Percentiles rank a stretch among this genome's conserved stretches.
Conservation (phyloP, 495 filamentous ascomycete genomes). For the Aspergillus nidulans region DNA sequence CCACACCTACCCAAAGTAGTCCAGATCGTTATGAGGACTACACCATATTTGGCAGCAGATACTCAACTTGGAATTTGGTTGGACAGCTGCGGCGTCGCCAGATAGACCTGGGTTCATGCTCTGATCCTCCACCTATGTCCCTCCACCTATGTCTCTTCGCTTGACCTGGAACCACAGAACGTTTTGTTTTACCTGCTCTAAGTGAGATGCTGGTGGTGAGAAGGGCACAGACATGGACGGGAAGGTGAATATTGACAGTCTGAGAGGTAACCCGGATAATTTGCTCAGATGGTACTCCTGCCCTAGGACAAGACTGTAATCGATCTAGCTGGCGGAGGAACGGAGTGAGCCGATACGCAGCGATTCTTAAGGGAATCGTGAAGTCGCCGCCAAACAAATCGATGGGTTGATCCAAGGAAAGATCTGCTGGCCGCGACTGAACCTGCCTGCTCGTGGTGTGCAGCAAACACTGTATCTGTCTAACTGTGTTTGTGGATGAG, state of each 20-base stretch:
- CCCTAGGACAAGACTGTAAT: not conserved
- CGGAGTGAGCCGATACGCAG: not conserved
- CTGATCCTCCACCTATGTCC: not conserved
- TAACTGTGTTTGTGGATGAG: not conserved
- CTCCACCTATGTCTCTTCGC: constrained; percentile 1
- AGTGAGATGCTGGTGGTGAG: not conserved
- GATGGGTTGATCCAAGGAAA: not conserved
- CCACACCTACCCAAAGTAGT: no score
- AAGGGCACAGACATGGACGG: constrained; percentile 7
- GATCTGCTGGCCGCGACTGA: not conserved
- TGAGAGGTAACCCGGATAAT: no score
- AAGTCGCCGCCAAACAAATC: constrained; percentile 3
- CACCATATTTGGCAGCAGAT: not conserved
- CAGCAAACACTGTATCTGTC: constrained; percentile 2
- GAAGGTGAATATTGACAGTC: not conserved
- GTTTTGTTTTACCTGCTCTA: no score
- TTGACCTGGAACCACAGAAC: not conserved
- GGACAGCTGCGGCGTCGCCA: constrained; percentile 9
- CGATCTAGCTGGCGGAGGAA: not conserved
- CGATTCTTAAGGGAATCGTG: not conserved
- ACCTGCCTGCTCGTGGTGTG: constrained; percentile 6
- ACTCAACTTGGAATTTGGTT: constrained; percentile 4
- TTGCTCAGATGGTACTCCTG: constrained; percentile 5
- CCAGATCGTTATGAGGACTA: not conserved
- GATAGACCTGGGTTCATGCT: not conserved